Conservation (phyloP, 257 asterid species). For the Capsicum rhomboideum region DNA sequence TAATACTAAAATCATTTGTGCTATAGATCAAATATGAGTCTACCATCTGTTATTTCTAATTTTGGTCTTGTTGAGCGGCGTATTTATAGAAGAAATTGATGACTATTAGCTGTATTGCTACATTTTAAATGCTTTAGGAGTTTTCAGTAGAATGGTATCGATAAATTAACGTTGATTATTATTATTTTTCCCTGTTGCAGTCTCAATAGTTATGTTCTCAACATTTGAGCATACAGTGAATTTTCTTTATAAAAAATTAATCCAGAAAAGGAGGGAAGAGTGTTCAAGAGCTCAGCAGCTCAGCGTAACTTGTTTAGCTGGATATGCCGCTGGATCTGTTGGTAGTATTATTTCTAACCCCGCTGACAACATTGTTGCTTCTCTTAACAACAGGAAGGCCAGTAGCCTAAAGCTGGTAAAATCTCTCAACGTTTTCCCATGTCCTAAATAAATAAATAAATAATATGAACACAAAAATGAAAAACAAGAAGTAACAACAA, state of each 20-base stretch:
- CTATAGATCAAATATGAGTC: neutral
- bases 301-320: conserved; percentile 40
- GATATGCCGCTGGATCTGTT: conserved; percentile 43
- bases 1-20: neutral
- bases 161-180: neutral
- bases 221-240: conserved; percentile 40
- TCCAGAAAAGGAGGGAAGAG: conserved; percentile 29
- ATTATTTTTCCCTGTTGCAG: conserved; percentile 10
- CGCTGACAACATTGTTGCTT: conserved; percentile 34
- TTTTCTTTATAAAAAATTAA: conserved; percentile 21
- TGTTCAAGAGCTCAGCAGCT: conserved; percentile 39
- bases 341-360: conserved; percentile 37
- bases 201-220: conserved; percentile 41
- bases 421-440: neutral
- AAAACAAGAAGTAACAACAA: neutral
- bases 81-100: neutral
- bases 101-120: neutral
- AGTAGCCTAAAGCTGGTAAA: conserved; percentile 24
- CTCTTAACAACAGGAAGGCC: conserved; percentile 25
- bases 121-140: neutral
- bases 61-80: neutral
- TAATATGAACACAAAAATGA: neutral
- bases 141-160: neutral
- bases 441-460: neutral
- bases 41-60: neutral